These are phyloP conservation scores for Xylaria grammica DNA, from an alignment of 495 filamentous ascomycete species.

Conservation along the genomic window DNA sequence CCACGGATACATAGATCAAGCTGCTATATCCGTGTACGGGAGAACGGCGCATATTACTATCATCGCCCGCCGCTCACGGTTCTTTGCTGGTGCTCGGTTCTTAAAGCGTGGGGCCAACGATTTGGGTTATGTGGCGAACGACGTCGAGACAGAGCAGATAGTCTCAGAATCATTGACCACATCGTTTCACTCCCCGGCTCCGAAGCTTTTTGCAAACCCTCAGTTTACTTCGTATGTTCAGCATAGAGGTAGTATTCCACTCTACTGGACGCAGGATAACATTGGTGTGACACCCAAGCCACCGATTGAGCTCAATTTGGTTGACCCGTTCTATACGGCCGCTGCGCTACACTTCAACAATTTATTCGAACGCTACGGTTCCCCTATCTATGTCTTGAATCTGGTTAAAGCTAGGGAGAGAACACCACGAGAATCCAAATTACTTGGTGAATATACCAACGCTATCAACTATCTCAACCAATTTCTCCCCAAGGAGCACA, in stretches of 20 bases:
- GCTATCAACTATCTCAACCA: conserved; percentile 94
- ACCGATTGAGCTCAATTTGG: conserved; percentile 89
- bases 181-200: conserved; percentile 91
- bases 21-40: conserved; percentile 82
- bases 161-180: conserved; percentile 92
- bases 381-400: conserved; percentile 90
- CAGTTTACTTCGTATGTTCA: conserved; percentile 96
- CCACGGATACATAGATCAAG: conserved; percentile 94
- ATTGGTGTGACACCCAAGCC: conserved; percentile 95
- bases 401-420: conserved; percentile 89
- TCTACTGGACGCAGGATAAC: conserved; percentile 98
- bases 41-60: conserved; percentile 88
- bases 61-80: conserved; percentile 88
- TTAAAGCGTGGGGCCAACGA: conserved; percentile 96
- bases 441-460: conserved; percentile 85
- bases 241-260: conserved; percentile 93
- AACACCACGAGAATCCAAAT: conserved; percentile 89
- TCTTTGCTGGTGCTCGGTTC: conserved; percentile 93
- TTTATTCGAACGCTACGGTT: conserved; percentile 90
- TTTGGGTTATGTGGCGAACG: conserved; percentile 94
- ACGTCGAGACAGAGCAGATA: conserved; percentile 99
- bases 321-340: conserved; percentile 96
- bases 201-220: conserved; percentile 83
- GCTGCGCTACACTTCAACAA: conserved; percentile 97
- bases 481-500: conserved; percentile 81